Evolutionary conservation across 208 protist species (phyloP).

Genomic region (Zelonia costaricensis): DNA sequence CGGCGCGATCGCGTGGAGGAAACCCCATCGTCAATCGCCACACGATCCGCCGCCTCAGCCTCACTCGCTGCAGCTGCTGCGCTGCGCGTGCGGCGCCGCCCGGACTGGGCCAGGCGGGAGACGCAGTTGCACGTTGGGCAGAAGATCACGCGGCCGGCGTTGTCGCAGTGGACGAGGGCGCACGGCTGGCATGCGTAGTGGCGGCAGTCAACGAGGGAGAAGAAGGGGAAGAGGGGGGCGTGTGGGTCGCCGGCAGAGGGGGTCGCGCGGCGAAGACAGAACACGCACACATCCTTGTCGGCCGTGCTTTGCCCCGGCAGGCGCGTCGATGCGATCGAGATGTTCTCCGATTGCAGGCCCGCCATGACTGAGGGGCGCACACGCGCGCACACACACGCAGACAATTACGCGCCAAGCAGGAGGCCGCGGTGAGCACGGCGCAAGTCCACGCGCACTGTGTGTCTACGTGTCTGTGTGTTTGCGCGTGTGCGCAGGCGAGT

Average conservation of each 20-base stretch:
- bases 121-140: slow-evolving; percentile 77
- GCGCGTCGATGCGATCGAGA: slow-evolving; percentile 61
- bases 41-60: slow-evolving; percentile 17
- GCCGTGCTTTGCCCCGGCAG: slow-evolving; percentile 21
- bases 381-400: neutral
- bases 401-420: neutral
- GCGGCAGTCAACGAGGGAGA: slow-evolving; percentile 88
- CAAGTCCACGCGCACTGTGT: neutral
- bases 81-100: slow-evolving; percentile 45
- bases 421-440: neutral
- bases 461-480: neutral
- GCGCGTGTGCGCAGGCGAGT: no score
- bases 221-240: slow-evolving; percentile 86
- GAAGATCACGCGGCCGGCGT: slow-evolving; percentile 63
- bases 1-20: slow-evolving; percentile 54
- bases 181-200: slow-evolving; percentile 92
- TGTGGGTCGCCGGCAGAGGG: slow-evolving; percentile 60
- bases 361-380: slow-evolving; percentile 40
- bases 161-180: slow-evolving; percentile 82
- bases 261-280: slow-evolving; percentile 50
- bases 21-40: slow-evolving; percentile 77
- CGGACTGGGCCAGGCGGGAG: slow-evolving; percentile 79
- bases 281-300: slow-evolving; percentile 59
- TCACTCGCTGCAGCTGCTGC: slow-evolving; percentile 16
- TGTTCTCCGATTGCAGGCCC: slow-evolving; percentile 78